Conservation (phyloP, 2,329 filamentous ascomycete genomes). For the Fusarium verrucosum region DNA sequence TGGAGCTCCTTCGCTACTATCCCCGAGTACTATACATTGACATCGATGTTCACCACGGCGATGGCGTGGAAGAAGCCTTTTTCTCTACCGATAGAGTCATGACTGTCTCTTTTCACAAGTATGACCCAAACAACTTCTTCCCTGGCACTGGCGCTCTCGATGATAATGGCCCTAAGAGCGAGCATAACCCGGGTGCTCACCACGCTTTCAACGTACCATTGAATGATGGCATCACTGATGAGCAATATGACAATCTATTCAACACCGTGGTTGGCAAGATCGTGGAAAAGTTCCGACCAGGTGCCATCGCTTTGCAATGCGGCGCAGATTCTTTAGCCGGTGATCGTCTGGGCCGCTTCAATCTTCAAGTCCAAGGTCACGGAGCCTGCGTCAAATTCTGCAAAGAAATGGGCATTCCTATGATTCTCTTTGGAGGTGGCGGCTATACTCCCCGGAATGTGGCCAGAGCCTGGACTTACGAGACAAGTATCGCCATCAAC, state of each 20-base stretch:
- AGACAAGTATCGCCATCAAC: constrained; percentile 89
- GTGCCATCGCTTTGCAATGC: constrained; percentile 92
- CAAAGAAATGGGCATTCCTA: constrained; percentile 80
- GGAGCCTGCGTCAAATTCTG: constrained; percentile 90
- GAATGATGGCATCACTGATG: constrained; percentile 89
- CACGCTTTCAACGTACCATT: constrained; percentile 91
- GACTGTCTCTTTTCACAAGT: constrained; percentile 97
- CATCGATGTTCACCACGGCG: constrained; percentile 91
- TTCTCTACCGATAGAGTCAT: constrained; percentile 89
- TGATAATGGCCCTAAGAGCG: constrained; percentile 83
- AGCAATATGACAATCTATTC: constrained; percentile 88
- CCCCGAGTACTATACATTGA: constrained; percentile 93
- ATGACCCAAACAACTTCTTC: constrained; percentile 84
- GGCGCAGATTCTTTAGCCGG: constrained; percentile 94
- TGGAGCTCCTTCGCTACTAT: constrained; percentile 83
- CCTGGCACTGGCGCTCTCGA: constrained; percentile 89
- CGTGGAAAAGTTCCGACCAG: constrained; percentile 84
- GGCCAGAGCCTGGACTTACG: constrained; percentile 94
- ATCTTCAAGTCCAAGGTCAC: constrained; percentile 94
- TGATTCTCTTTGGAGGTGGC: constrained; percentile 92
- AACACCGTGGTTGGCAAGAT: constrained; percentile 80
- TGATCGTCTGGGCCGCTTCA: constrained; percentile 93
- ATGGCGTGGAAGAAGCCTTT: constrained; percentile 91
- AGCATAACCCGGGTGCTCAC: constrained; percentile 86
- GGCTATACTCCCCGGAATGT: constrained; percentile 98